Base-by-base conservation (phyloP, 2,329 filamentous ascomycete species). In the Stachybotrys echinatus region DNA sequence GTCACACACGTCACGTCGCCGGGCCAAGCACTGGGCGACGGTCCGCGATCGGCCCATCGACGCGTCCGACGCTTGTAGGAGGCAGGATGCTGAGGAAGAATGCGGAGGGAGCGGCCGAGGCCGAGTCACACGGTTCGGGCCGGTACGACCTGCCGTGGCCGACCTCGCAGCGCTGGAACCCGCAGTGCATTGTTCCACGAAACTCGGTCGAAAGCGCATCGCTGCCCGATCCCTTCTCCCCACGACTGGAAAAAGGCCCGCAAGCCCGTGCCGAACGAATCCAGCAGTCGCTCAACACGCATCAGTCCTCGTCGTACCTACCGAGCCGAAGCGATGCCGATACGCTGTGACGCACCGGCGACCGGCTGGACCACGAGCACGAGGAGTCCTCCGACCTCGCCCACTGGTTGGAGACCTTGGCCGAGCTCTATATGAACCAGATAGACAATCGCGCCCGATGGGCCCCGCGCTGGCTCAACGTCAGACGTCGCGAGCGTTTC, bases 391-490 rank as follows among this genome's bases (percentile, higher is more conserved):
- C 55, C 0, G 54, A 58, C 18, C 47, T 61, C 20, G 58, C 57
- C 12, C 61, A 62, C n/a, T 64, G 61, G 59, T 51, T 63, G 19
- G 59, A 64, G 50, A 62, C 60, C 1, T 48, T 63, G 19, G 61
- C 61, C 0, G 62, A 63, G 45, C 27, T 64, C 12, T 63, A 63
- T 38, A 64, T 63, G 62, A 63, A 64, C 27, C 55, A 60, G 4
- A 50, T 63, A 38, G 60, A 60, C 34, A 58, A 61, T 38, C 53
- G 56, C 21, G 60, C 58, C 10, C 53, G 58, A 42, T 62, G 57
- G 56, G 58, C 60, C 38, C 56, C 59, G 6, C 54, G 58, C 22
- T 61, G 59, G 59, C 53, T 61, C 8, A 61, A 57, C n/a, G 42
- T 61, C 12, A 61, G 57, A 7, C 53, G 54, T 12, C 54, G 57